phyloP scores from a whole-genome alignment of 148 eudicot species.

The Chenopodium berlandieri region DNA sequence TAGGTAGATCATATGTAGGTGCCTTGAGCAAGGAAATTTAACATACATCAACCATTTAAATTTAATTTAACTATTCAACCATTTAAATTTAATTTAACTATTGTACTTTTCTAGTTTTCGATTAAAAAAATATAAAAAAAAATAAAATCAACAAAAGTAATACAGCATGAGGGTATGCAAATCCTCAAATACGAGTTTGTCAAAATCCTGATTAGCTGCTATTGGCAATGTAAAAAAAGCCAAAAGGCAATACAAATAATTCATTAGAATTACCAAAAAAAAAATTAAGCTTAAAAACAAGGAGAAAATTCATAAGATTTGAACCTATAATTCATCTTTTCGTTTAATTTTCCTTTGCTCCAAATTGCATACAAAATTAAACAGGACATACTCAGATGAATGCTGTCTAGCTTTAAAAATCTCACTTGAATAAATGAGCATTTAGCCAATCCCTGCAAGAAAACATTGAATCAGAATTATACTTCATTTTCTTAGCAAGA shows the following conservation, averaged over 20 bases:
- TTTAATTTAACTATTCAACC: neutral
- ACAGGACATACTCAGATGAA: slow-evolving; percentile 6
- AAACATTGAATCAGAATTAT: neutral
- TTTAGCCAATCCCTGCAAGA: slow-evolving; percentile 83
- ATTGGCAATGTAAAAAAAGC: slow-evolving; percentile 8
- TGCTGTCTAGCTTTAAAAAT: slow-evolving; percentile 2
- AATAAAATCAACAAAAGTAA: neutral
- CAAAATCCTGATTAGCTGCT: slow-evolving; percentile 17
- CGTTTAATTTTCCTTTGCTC: neutral
- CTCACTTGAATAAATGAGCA: slow-evolving; percentile 57
- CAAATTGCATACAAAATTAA: slow-evolving; percentile 1
- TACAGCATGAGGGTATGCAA: neutral
- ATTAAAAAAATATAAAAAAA: no score
- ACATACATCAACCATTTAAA: neutral
- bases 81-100: neutral
- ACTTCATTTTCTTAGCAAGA: neutral
- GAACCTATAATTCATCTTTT: neutral
- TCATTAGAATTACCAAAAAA: slow-evolving; percentile 8
- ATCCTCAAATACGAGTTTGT: slow-evolving; percentile 1
- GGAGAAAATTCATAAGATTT: slow-evolving; percentile 8
- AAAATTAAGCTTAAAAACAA: neutral
- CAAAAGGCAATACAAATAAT: neutral
- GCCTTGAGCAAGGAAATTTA: neutral
- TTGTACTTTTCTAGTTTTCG: neutral
- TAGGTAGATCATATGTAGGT: neutral